These are phyloP conservation scores for Penicillium pancosmium DNA, from an alignment of 495 filamentous ascomycete species.

Conservation along the genomic window DNA sequence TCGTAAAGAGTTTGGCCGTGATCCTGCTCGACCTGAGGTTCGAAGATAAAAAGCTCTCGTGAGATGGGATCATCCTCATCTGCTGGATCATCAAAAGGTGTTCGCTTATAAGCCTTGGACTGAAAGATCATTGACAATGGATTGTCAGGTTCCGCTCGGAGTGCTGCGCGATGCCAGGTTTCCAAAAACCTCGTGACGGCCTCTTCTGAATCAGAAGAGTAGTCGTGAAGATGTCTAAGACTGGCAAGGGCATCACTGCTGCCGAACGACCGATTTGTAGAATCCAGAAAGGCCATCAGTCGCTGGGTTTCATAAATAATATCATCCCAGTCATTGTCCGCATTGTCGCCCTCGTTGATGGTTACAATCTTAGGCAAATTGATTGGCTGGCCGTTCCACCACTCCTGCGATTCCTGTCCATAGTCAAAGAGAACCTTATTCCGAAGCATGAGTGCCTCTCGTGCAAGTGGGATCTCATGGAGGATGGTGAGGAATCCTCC, in stretches of 20 bases:
- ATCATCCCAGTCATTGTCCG: constrained; percentile 47
- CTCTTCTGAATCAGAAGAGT: constrained; percentile 37
- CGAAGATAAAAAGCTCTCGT: constrained; percentile 46
- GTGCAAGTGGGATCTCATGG: constrained; percentile 79
- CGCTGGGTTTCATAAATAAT: constrained; percentile 63
- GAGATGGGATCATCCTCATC: constrained; percentile 33
- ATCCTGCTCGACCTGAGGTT: constrained; percentile 40
- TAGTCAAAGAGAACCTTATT: constrained; percentile 59
- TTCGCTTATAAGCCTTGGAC: constrained; percentile 41
- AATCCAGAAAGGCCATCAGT: constrained; percentile 84
- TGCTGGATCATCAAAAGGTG: constrained; percentile 27
- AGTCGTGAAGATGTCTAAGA: constrained; percentile 42
- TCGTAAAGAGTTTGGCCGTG: constrained; percentile 68
- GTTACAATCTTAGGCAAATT: constrained; percentile 60
- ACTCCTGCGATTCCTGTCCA: constrained; percentile 64
- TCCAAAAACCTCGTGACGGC: constrained; percentile 39
- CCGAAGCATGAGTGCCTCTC: constrained; percentile 70
- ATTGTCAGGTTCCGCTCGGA: constrained; percentile 42
- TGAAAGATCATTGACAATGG: constrained; percentile 42
- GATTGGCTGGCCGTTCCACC: constrained; percentile 82
- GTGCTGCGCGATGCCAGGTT: constrained; percentile 46
- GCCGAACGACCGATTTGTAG: constrained; percentile 78
- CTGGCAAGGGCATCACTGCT: constrained; percentile 63
- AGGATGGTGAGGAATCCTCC: constrained; percentile 75
- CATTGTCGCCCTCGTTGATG: constrained; percentile 41